These are phyloP conservation scores for Eudorina sp. DNA, from an alignment of 139 green algal species.

Conservation along the genomic window DNA sequence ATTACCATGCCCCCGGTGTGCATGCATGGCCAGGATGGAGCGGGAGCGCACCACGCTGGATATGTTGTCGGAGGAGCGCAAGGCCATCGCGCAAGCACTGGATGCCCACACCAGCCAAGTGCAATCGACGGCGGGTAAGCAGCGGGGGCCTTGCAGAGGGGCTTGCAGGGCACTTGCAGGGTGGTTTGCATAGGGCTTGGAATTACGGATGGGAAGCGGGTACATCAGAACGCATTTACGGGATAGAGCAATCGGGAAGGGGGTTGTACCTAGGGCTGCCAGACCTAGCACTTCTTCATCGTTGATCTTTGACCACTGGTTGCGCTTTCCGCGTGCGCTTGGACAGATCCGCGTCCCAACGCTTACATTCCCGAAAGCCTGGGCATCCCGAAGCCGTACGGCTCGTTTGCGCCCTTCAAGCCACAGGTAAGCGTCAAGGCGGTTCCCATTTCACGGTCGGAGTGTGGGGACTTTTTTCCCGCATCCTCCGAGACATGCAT, in stretches of 20 bases:
- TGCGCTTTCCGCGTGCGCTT: too few species aligned
- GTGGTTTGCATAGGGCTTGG: too few species aligned
- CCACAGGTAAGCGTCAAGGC: slow-evolving; percentile 51
- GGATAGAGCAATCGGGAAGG: too few species aligned
- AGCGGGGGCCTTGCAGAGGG: too few species aligned
- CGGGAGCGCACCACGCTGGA: slow-evolving; percentile 57
- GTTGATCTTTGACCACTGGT: too few species aligned
- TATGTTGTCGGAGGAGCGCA: slow-evolving; percentile 48
- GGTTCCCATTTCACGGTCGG: neutral
- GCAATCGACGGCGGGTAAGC: slow-evolving; percentile 31
- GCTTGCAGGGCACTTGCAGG: too few species aligned
- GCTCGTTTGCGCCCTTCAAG: slow-evolving; percentile 86
- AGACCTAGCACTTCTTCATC: too few species aligned
- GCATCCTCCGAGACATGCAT: too few species aligned
- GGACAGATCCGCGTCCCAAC: slow-evolving; percentile 81
- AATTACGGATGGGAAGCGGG: too few species aligned
- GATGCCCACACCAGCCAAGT: slow-evolving; percentile 40
- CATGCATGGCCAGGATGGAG: slow-evolving; percentile 53
- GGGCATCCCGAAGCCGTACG: slow-evolving; percentile 91
- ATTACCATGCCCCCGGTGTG: too few species aligned
- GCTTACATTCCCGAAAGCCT: slow-evolving; percentile 90
- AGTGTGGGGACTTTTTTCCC: neutral
- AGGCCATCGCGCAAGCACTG: slow-evolving; percentile 57
- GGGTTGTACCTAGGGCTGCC: too few species aligned
- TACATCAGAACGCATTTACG: too few species aligned